These are phyloP conservation scores for Trametes polyzona DNA, from an alignment of 1,284 basidiomycete genomes.

Conservation along the genomic window DNA sequence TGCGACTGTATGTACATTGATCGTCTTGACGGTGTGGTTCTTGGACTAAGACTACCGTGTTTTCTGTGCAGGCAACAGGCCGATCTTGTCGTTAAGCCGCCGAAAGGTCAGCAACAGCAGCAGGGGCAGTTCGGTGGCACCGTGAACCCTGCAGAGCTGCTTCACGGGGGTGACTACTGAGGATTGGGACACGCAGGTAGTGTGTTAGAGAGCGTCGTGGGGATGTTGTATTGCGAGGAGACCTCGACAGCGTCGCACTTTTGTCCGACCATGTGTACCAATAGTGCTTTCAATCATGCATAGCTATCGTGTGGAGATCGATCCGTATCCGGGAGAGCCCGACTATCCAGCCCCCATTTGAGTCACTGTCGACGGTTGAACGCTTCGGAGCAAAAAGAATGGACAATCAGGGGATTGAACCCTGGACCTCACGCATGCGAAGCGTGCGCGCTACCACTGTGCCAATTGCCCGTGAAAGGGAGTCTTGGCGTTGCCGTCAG, in stretches of 20 bases:
- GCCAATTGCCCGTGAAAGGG: slow-evolving; percentile 14
- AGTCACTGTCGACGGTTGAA: too few relatives aligned
- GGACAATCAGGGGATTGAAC: slow-evolving; percentile 17
- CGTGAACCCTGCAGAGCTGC: not conserved
- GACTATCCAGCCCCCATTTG: too few relatives aligned
- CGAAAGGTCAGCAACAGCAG: slow-evolving; percentile 15
- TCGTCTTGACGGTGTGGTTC: slow-evolving; percentile 17
- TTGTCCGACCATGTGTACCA: slow-evolving; percentile 2
- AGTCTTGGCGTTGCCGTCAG: too few relatives aligned
- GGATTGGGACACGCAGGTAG: too few relatives aligned
- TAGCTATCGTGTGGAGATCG: not conserved
- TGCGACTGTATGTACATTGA: slow-evolving; percentile 62
- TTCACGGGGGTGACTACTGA: slow-evolving; percentile 5
- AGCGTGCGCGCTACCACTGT: slow-evolving; percentile 17
- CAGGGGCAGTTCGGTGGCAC: not conserved
- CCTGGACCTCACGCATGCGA: slow-evolving; percentile 16
- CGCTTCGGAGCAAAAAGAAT: too few relatives aligned
- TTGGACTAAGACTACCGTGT: not conserved
- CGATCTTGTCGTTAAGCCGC: slow-evolving; percentile 52
- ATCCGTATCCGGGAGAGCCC: too few relatives aligned
- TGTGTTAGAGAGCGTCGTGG: too few relatives aligned
- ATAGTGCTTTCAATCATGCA: not conserved
- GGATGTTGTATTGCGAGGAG: too few relatives aligned
- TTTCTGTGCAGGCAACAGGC: slow-evolving; percentile 62
- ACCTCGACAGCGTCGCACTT: not conserved